These are phyloP conservation scores for Pichia thaimueangensis DNA, from an alignment of 805 yeast species.

Conservation along the genomic window DNA sequence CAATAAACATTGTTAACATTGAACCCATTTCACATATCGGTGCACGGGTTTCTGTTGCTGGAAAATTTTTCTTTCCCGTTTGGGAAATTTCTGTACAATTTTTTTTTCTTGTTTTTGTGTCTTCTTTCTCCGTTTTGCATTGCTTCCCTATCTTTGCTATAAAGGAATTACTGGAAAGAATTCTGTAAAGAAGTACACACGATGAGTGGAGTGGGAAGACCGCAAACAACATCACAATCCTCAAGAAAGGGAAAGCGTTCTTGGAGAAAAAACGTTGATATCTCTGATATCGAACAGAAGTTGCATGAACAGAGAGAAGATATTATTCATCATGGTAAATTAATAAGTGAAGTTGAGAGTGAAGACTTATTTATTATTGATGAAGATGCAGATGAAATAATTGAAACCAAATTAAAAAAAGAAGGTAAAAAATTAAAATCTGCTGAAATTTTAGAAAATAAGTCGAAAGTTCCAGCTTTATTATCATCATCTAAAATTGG, in stretches of 20 bases:
- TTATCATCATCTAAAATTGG: slow-evolving; percentile 32
- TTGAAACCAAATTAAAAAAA: slow-evolving; percentile 34
- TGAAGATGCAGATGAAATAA: slow-evolving; percentile 50
- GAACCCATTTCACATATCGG: too few species aligned
- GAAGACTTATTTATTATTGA: slow-evolving; percentile 59
- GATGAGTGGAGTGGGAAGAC: slow-evolving; percentile 39
- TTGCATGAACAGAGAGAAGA: slow-evolving; percentile 66
- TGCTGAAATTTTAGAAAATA: slow-evolving; percentile 59
- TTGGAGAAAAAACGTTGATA: slow-evolving; percentile 89
- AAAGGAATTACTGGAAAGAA: not conserved
- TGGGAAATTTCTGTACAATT: not conserved
- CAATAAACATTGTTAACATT: too few species aligned
- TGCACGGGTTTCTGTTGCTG: slow-evolving; percentile 2
- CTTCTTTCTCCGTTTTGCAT: not conserved
- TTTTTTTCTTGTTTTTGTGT: not conserved
- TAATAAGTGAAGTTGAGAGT: slow-evolving; percentile 35
- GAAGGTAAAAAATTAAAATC: slow-evolving; percentile 34
- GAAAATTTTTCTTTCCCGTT: slow-evolving; percentile 2
- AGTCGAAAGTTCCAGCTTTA: slow-evolving; percentile 73
- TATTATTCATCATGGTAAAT: slow-evolving; percentile 41
- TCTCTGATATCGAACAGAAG: slow-evolving; percentile 68
- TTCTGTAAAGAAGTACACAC: too few species aligned
- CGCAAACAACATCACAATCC: slow-evolving; percentile 54
- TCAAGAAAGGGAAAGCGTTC: slow-evolving; percentile 91
- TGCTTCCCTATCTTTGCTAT: not conserved